Conservation (phyloP, 495 filamentous ascomycete species). For the Talaromyces adpressus region DNA sequence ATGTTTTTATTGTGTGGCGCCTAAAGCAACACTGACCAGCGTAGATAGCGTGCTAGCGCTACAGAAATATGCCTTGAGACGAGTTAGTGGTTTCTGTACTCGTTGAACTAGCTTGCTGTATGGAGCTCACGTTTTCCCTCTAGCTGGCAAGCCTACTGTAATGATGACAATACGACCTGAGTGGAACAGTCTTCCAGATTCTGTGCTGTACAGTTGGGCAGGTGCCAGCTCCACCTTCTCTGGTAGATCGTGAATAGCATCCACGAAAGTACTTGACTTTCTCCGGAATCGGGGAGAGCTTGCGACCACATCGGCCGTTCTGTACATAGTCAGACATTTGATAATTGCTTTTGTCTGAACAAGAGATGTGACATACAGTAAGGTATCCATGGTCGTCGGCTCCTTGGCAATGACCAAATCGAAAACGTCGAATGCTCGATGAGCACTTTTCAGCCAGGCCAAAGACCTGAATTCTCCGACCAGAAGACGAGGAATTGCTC, state of each 20-base stretch:
- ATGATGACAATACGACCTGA: conserved; percentile 95
- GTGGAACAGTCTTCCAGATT: conserved; percentile 94
- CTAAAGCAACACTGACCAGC: conserved; percentile 59
- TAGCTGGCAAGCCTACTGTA: conserved; percentile 90
- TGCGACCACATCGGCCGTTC: conserved; percentile 79
- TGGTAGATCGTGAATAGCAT: conserved; percentile 92
- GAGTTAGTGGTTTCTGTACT: not conserved
- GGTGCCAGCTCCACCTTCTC: conserved; percentile 82
- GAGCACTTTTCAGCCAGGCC: not conserved
- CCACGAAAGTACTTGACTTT: conserved; percentile 89
- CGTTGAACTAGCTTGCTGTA: conserved; percentile 8
- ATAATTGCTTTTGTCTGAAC: not conserved
- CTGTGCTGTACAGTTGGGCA: conserved; percentile 95
- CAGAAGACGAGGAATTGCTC: not conserved
- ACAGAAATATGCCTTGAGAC: conserved; percentile 78
- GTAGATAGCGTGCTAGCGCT: conserved; percentile 86
- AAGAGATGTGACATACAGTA: conserved; percentile 53
- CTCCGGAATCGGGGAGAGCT: conserved; percentile 79
- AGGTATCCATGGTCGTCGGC: conserved; percentile 58
- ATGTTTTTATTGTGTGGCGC: not conserved
- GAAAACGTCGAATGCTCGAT: not conserved
- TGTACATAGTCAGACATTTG: conserved; percentile 16
- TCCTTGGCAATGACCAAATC: not conserved
- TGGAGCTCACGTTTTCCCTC: conserved; percentile 82
- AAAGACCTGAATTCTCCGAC: not conserved